Evolutionary conservation across 2,329 filamentous ascomycete species (phyloP).

Genomic region (Pseudocercospora fijiensis): DNA sequence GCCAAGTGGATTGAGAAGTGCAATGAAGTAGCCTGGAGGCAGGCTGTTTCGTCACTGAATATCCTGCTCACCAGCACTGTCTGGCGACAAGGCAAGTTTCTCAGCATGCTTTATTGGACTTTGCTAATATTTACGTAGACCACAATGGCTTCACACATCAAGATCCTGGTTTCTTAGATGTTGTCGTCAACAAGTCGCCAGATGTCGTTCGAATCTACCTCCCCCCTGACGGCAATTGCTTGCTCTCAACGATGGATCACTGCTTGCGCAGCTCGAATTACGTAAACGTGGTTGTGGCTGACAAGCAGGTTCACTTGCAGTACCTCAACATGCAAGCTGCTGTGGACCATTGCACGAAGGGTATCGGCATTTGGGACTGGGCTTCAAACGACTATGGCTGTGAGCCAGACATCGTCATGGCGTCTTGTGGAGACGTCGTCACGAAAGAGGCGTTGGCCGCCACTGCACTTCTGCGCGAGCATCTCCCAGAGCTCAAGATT

Average conservation of each 20-base stretch:
- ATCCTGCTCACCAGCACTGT: slow-evolving; percentile 76
- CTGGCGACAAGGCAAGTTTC: slow-evolving; percentile 63
- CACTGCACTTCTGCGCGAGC: slow-evolving; percentile 68
- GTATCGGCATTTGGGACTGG: slow-evolving; percentile 74
- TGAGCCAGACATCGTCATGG: slow-evolving; percentile 75
- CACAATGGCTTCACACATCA: slow-evolving; percentile 84
- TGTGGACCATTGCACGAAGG: slow-evolving; percentile 74
- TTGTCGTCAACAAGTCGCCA: slow-evolving; percentile 75
- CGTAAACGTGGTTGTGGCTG: slow-evolving; percentile 76
- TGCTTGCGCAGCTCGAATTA: slow-evolving; percentile 73
- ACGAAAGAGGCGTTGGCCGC: slow-evolving; percentile 74
- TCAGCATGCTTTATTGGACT: neutral
- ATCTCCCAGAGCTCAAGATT: slow-evolving; percentile 71
- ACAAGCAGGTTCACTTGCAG: slow-evolving; percentile 77
- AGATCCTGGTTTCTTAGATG: slow-evolving; percentile 76
- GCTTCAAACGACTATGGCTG: slow-evolving; percentile 68
- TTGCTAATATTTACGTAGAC: slow-evolving; percentile 45
- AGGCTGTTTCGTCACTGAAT: slow-evolving; percentile 71
- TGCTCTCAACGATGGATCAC: slow-evolving; percentile 74
- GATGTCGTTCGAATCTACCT: slow-evolving; percentile 79
- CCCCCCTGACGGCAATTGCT: slow-evolving; percentile 74
- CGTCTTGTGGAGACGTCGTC: slow-evolving; percentile 70
- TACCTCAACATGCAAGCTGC: slow-evolving; percentile 73
- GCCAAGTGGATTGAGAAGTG: slow-evolving; percentile 85
- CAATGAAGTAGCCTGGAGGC: slow-evolving; percentile 74